Evolutionary conservation across 2,329 filamentous ascomycete species (phyloP).

Genomic region (Colletotrichum tabaci): DNA sequence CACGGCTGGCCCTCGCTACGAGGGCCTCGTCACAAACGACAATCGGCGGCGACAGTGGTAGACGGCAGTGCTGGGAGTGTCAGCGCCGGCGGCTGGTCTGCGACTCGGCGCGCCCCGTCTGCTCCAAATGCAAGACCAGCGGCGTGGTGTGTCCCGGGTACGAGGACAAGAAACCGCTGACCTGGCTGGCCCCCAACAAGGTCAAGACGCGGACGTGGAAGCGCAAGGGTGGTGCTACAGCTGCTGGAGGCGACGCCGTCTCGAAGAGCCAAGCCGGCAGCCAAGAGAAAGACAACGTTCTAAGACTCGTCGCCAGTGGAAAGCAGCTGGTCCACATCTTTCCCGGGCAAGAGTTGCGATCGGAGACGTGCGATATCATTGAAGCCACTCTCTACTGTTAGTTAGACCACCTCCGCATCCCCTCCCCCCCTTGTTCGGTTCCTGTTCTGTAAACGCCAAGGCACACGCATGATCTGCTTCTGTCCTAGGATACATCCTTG

Average conservation of each 20-base stretch:
- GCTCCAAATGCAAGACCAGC: slow-evolving; percentile 52
- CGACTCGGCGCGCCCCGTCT: slow-evolving; percentile 54
- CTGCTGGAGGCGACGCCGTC: not conserved
- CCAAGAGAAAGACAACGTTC: not conserved
- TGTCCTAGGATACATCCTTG: not conserved
- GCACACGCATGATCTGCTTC: not conserved
- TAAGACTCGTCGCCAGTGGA: not conserved
- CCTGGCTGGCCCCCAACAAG: slow-evolving; percentile 51
- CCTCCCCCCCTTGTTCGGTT: too few species aligned
- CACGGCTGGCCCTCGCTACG: not conserved
- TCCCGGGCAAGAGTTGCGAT: slow-evolving; percentile 14
- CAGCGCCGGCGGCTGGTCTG: slow-evolving; percentile 56
- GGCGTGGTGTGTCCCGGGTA: slow-evolving; percentile 58
- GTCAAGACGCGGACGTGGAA: slow-evolving; percentile 44
- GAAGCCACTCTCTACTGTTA: slow-evolving; percentile 41
- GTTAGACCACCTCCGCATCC: not conserved
- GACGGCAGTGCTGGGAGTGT: slow-evolving; percentile 59
- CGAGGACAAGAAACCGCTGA: slow-evolving; percentile 54
- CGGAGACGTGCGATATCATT: slow-evolving; percentile 30
- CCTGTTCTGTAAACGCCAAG: too few species aligned
- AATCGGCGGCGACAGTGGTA: not conserved
- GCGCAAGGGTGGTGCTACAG: slow-evolving; percentile 22
- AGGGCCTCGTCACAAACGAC: not conserved
- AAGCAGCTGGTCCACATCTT: slow-evolving; percentile 10
- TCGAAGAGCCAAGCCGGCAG: too few species aligned